Evolutionary conservation across 208 protist genomes (phyloP), one percentile per base, ranked within the genome.

Genomic region (Trypanosoma scelopori): DNA sequence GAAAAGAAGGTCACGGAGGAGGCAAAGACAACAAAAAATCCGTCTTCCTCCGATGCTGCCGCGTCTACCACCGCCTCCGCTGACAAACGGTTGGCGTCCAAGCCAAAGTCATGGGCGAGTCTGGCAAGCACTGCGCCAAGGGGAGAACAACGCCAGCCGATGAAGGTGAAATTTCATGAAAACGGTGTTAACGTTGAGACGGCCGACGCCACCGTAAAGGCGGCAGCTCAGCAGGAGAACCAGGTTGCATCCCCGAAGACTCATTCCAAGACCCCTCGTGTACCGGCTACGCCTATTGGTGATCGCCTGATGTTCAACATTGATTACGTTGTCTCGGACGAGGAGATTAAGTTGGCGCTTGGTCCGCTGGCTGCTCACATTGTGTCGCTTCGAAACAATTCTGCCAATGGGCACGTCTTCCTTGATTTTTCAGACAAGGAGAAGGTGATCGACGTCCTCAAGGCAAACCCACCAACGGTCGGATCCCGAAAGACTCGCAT

Each of bases 221-320:
- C 53, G 15, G 30, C 51, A 28, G 51, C 65, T 5, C n/a, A 51
- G 20, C 45, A 72, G 45, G 28, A 72, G 52, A 50, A 51, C 30
- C 49, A 74, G 25, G 23, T 18, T 30, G 50, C 45, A 52, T 52
- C 79, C 48, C 43, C 78, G 57, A 79, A 86, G 65, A 61, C 61
- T 18, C 42, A 73, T 62, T 57, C 51, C 2, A 74, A 68, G 82
- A 71, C 60, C 43, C 12, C 69, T 47, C 27, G 79, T 69, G 7
- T 57, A 23, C 55, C 63, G 13, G 18, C 59, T 28, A 50, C 74
- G 47, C 47, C 84, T 30, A 70, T 88, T 41, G 89, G 85, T 43
- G 86, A 92, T 63, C 85, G 85, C 55, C 75, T 92, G 53, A 91
- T 95, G 84, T 92, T 95, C 81, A 92, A 81, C 67, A 89, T 82